Evolutionary conservation across 768 basidiomycete species (phyloP).

Genomic region (Phlegmacium glaucopus): DNA sequence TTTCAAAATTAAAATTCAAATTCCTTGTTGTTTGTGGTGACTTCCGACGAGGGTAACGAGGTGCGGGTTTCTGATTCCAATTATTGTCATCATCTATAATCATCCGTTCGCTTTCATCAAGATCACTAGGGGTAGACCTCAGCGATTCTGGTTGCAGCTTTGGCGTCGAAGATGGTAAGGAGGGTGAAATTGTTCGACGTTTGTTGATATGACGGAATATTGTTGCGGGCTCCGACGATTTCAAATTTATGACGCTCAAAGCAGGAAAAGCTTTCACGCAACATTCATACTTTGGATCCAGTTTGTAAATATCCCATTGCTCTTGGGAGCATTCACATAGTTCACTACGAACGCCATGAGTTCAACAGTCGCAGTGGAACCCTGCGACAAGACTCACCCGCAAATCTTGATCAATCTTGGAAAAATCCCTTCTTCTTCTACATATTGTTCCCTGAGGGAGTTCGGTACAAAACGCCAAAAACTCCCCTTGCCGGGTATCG

Average conservation of each 20-base stretch:
- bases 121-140: background rate
- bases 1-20: background rate
- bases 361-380: background rate
- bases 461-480: conserved; percentile 79
- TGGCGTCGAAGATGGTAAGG: too few species aligned
- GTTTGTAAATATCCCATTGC: conserved; percentile 85
- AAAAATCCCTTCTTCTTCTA: conserved; percentile 66
- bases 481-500: conserved; percentile 46
- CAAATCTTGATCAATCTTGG: conserved; percentile 64
- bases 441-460: conserved; percentile 54
- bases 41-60: background rate
- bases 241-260: conserved; percentile 30
- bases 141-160: too few species aligned
- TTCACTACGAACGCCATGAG: conserved; percentile 32
- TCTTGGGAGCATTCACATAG: conserved; percentile 57
- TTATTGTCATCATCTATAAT: conserved; percentile 15
- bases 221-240: conserved; percentile 13
- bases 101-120: conserved; percentile 18
- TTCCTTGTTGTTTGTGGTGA: background rate
- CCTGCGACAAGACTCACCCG: conserved; percentile 47
- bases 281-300: conserved; percentile 74
- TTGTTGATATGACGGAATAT: conserved; percentile 5
- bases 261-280: conserved; percentile 44
- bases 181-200: background rate
- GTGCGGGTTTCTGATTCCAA: background rate